Evolutionary conservation across 345 rosid species (phyloP).

Genomic region (Salix purpurea): DNA sequence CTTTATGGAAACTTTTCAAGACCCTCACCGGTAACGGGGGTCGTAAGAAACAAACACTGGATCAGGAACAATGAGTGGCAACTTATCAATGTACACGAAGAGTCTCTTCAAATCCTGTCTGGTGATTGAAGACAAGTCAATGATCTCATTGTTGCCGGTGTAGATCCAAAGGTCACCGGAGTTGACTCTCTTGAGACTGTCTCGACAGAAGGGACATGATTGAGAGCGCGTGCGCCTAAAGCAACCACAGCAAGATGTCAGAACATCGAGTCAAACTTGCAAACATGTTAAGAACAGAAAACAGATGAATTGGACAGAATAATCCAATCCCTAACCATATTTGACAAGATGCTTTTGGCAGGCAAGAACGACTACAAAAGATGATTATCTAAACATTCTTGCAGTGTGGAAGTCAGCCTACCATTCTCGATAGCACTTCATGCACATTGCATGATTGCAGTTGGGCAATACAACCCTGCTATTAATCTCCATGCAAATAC

Average conservation of each 20-base stretch:
- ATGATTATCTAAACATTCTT: background rate
- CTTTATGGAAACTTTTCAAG: slow-evolving; percentile 11
- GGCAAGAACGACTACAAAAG: background rate
- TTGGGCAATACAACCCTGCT: slow-evolving; percentile 23
- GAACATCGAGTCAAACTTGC: background rate
- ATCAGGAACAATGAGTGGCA: slow-evolving; percentile 53
- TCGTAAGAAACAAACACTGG: slow-evolving; percentile 26
- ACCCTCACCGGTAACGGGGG: slow-evolving; percentile 4
- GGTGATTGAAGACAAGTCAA: slow-evolving; percentile 46
- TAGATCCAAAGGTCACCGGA: slow-evolving; percentile 65
- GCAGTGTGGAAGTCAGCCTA: background rate
- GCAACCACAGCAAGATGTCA: background rate
- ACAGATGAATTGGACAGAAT: background rate
- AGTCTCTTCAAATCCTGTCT: slow-evolving; percentile 58
- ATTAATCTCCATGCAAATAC: slow-evolving; percentile 27
- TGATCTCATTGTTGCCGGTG: slow-evolving; percentile 43
- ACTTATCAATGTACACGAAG: slow-evolving; percentile 54
- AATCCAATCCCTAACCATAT: background rate
- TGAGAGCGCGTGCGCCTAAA: slow-evolving; percentile 50
- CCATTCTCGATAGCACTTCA: slow-evolving; percentile 28
- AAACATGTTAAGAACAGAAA: background rate
- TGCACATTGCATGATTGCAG: slow-evolving; percentile 22
- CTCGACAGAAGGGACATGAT: slow-evolving; percentile 72
- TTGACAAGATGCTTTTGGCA: background rate
- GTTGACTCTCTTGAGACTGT: slow-evolving; percentile 60